Evolutionary conservation across 1,284 basidiomycete species (phyloP).

Genomic region (Sanghuangporus sanghuang): DNA sequence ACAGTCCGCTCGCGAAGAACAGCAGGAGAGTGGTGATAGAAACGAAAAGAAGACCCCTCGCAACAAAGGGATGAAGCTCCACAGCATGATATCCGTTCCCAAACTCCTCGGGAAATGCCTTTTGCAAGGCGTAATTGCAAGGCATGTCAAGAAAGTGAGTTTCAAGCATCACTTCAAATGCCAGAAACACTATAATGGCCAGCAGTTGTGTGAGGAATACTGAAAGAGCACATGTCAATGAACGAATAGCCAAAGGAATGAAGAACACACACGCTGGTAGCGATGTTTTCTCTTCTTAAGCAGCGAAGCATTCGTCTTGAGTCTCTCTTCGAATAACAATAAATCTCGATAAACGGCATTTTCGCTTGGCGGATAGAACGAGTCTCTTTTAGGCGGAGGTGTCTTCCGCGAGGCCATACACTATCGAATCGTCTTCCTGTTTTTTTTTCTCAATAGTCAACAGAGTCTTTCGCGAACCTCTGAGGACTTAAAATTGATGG

Average conservation of each 20-base stretch:
- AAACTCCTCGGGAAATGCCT: constrained; percentile 46
- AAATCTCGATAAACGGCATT: constrained; percentile 82
- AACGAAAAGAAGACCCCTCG: constrained; percentile 76
- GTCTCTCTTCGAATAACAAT: constrained; percentile 90
- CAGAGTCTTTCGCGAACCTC: background rate
- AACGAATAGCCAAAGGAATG: constrained; percentile 1
- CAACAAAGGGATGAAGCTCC: constrained; percentile 61
- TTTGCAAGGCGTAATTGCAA: constrained; percentile 47
- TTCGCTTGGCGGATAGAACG: constrained; percentile 64
- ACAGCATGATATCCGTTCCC: constrained; percentile 35
- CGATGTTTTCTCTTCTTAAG: constrained; percentile 78
- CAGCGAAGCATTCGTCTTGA: constrained; percentile 87
- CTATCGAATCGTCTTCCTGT: background rate
- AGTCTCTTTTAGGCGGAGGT: constrained; percentile 37
- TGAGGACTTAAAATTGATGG: background rate
- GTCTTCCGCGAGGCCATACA: constrained; percentile 32
- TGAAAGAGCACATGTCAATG: constrained; percentile 27
- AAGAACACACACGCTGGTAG: constrained; percentile 72
- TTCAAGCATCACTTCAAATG: constrained; percentile 69
- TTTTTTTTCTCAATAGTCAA: background rate
- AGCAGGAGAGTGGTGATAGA: constrained; percentile 86
- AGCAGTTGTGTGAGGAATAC: constrained; percentile 76
- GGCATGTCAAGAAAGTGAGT: constrained; percentile 63
- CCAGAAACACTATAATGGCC: constrained; percentile 63
- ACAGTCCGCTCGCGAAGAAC: constrained; percentile 97